Evolutionary conservation across 1,139 yeast species (phyloP), one percentile per base, ranked within the genome.

Genomic region (Candida sojae): DNA sequence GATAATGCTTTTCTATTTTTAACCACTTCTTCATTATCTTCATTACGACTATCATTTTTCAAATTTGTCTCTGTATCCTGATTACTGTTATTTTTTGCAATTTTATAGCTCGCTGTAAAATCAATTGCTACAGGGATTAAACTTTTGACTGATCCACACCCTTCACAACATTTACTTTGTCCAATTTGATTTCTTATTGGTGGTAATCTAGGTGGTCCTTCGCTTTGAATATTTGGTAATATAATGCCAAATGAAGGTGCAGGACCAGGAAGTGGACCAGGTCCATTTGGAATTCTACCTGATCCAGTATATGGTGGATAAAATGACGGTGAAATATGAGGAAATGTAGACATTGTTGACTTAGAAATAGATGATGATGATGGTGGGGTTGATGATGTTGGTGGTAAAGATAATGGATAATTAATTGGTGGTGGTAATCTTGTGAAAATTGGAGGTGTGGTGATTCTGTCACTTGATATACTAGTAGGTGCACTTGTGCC

Each of bases 201-300:
- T 8, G 60, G 54, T 31, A 49, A 23, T 36, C 45, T 13, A 6
- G 48, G 10, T 36, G 39, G 12, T 7, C 26, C 44, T 32, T 28
- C 33, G 25, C 36, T 26, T 40, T 45, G 48, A 21, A 48, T 45
- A 23, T 44, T 37, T n/a, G 52, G 56, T 33, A 48, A 34, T 34
- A 39, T 45, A 25, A 40, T 34, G 37, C 23, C 26, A 23, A 36
- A 36, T 6, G 7, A 7, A 34, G 75, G 75, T 1, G 75, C 75
- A 3, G 78, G 79, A 0, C 79, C 78, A 0, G 78, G 78, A 10
- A 72, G 61, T 1, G 78, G 78, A 1, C 77, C 78, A 0, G 79
- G 79, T 0, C 78, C 78, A 54, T 73, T 73, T 12, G 79, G 78
- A n/a, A 72, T 57, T 38, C 76, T 60, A 4, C 73, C 75, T 4